Evolutionary conservation across 139 green algal genomes (phyloP).

Genomic region (Mychonastes homosphaera): DNA sequence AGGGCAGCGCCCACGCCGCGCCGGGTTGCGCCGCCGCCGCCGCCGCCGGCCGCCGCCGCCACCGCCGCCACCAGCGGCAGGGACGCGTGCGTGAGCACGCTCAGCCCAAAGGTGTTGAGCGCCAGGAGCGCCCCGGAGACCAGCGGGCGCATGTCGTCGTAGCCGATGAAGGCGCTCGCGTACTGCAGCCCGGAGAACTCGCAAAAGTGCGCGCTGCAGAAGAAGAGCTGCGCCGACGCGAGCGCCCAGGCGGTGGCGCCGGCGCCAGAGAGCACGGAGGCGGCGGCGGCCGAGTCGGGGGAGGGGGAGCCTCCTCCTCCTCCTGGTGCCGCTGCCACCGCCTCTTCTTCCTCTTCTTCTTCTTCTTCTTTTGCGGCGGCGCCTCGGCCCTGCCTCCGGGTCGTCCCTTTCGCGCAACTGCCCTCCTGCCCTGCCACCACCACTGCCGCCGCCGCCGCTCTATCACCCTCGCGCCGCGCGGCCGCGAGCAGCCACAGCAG

Average conservation of each 20-base stretch:
- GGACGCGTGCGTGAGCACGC: conserved; percentile 25
- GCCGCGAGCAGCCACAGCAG: conserved; percentile 18
- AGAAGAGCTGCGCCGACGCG: conserved; percentile 48
- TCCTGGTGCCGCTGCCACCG: too few species aligned
- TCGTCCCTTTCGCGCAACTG: background rate
- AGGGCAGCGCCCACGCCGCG: background rate
- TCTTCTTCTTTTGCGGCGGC: background rate
- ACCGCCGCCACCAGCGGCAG: conserved; percentile 22
- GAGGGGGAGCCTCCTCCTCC: too few species aligned
- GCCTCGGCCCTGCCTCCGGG: background rate
- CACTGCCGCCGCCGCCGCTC: conserved; percentile 13
- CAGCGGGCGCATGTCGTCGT: conserved; percentile 51
- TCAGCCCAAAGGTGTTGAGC: conserved; percentile 66
- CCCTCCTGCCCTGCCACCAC: background rate
- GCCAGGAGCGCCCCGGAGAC: conserved; percentile 46
- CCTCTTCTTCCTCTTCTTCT: too few species aligned
- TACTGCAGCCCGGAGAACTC: conserved; percentile 84
- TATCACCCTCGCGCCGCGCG: background rate
- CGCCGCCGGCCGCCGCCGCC: background rate
- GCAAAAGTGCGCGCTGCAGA: conserved; percentile 75
- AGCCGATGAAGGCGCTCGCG: conserved; percentile 76
- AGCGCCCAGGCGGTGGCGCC: conserved; percentile 1
- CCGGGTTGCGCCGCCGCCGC: background rate
- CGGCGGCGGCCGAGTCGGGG: background rate
- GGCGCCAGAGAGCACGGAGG: background rate